Evolutionary conservation across 768 basidiomycete species (phyloP).

Genomic region (Suillus tomentosus): DNA sequence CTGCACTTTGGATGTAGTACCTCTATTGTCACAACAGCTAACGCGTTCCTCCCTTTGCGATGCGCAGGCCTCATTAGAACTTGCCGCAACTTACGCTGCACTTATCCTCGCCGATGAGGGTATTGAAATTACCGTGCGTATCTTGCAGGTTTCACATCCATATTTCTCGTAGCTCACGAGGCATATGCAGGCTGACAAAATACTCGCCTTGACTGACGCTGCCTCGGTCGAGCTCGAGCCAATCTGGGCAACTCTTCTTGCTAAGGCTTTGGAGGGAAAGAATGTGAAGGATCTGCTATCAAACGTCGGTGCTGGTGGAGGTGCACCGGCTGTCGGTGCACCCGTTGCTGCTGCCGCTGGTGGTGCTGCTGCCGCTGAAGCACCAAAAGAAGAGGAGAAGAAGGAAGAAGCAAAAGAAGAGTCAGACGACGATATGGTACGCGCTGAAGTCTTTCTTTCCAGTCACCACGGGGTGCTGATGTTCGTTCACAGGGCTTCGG

Average conservation of each 20-base stretch:
- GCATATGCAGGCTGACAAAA: conserved; percentile 80
- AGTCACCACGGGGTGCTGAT: conserved; percentile 6
- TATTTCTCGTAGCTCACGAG: conserved; percentile 5
- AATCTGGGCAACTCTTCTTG: conserved; percentile 97
- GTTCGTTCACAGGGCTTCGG: conserved; percentile 76
- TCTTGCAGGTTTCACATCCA: neutral
- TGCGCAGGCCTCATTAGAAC: conserved; percentile 62
- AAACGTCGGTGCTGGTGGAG: conserved; percentile 93
- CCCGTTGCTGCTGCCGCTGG: conserved; percentile 53
- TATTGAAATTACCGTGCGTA: conserved; percentile 93
- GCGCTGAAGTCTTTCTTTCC: conserved; percentile 24
- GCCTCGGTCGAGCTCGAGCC: conserved; percentile 88
- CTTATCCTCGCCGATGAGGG: conserved; percentile 98
- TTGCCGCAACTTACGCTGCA: conserved; percentile 94
- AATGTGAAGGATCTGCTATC: conserved; percentile 94
- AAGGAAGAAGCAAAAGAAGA: conserved; percentile 87
- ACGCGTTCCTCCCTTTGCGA: conserved; percentile 10
- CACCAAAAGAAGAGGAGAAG: conserved; percentile 72
- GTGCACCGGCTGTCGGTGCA: conserved; percentile 69
- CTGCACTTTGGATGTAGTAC: conserved; percentile 16
- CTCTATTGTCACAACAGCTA: conserved; percentile 15
- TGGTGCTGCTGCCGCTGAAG: conserved; percentile 60
- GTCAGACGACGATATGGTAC: conserved; percentile 87
- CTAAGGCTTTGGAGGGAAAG: conserved; percentile 98
- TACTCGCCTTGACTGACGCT: conserved; percentile 78